Conservation (phyloP, 2,329 filamentous ascomycete species). For the Hymenoscyphus linearis region DNA sequence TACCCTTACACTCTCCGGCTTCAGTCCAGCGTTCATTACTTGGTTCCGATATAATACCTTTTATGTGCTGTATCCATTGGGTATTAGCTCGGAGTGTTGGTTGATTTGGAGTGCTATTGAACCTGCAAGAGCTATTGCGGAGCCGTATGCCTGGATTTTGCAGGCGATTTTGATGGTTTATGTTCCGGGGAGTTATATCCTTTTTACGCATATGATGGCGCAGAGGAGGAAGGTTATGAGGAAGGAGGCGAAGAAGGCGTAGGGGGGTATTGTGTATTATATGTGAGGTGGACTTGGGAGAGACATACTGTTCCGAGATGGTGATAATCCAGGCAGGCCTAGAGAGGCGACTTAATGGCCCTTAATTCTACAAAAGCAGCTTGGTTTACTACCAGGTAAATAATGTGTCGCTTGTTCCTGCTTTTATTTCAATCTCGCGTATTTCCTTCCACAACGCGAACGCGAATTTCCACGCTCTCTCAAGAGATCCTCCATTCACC, state of each 20-base stretch:
- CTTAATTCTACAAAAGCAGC: no score
- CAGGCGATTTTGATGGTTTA: constrained; percentile 67
- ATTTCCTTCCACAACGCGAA: no score
- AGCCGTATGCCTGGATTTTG: constrained; percentile 52
- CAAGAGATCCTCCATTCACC: no score
- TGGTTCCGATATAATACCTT: constrained; percentile 93
- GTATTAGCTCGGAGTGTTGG: constrained; percentile 81
- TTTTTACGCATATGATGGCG: constrained; percentile 93
- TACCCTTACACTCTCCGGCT: constrained; percentile 61
- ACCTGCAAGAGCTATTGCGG: constrained; percentile 48
- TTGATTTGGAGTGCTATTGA: constrained; percentile 67
- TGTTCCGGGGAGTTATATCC: constrained; percentile 75
- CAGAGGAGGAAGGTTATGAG: constrained; percentile 78
- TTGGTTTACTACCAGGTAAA: no score
- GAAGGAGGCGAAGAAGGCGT: constrained; percentile 41
- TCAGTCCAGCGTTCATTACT: constrained; percentile 59
- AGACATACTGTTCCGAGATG: not conserved
- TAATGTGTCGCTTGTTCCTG: no score
- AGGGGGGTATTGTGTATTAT: not conserved
- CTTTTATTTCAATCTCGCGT: no score
- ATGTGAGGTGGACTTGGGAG: not conserved
- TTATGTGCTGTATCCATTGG: constrained; percentile 85
- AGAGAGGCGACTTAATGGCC: no score
- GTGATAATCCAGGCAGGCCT: no score
- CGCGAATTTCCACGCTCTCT: no score